Percentiles rank a stretch among this genome's conserved stretches.
Evolutionary conservation across 805 yeast genomes (phyloP).

Genomic region (Barnettozyma populi): DNA sequence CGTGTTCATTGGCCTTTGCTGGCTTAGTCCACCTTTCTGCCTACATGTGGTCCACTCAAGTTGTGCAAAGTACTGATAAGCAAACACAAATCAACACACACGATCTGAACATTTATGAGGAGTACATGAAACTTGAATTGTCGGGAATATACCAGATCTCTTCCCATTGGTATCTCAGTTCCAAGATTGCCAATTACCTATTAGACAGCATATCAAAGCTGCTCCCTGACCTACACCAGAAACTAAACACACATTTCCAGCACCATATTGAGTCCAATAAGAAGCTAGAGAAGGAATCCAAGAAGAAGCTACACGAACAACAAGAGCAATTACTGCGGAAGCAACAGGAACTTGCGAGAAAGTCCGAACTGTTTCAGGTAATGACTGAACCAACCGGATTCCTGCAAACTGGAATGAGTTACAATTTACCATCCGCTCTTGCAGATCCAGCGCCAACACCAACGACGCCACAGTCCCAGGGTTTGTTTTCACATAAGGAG

Average conservation of each 20-base stretch:
- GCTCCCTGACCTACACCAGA: conserved; percentile 35
- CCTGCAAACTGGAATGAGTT: conserved; percentile 10
- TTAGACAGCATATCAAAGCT: conserved; percentile 40
- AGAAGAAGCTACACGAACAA: neutral
- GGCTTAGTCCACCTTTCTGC: conserved; percentile 48
- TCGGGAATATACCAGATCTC: conserved; percentile 46
- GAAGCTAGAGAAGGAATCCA: neutral
- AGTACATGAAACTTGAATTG: conserved; percentile 44
- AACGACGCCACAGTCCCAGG: neutral
- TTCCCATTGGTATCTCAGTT: conserved; percentile 45
- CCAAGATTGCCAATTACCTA: conserved; percentile 41
- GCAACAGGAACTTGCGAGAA: neutral
- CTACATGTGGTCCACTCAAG: conserved; percentile 45
- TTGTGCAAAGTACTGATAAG: conserved; percentile 16
- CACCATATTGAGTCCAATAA: conserved; percentile 11
- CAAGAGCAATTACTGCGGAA: neutral
- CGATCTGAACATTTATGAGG: conserved; percentile 40
- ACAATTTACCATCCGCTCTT: conserved; percentile 10
- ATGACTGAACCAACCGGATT: conserved; percentile 7
- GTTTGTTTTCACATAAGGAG: neutral
- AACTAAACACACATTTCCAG: conserved; percentile 31
- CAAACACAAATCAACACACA: conserved; percentile 21
- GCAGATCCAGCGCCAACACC: neutral
- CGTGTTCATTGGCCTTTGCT: conserved; percentile 50
- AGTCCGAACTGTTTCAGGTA: conserved; percentile 3